Conservation (phyloP, 2,329 filamentous ascomycete species). For the Parastagonospora nodorum region DNA sequence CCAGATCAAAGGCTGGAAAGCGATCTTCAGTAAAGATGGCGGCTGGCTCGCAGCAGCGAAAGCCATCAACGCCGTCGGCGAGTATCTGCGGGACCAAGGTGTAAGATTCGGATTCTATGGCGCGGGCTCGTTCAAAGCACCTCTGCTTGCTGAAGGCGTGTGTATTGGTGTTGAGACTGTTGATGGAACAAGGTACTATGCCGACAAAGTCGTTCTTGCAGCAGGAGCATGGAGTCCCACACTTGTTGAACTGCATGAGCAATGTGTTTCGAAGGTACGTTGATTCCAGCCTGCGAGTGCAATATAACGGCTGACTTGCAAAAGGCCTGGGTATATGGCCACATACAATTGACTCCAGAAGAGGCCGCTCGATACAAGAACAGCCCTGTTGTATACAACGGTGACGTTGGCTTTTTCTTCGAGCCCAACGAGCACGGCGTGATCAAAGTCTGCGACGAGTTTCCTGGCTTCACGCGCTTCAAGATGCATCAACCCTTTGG, state of each 20-base stretch:
- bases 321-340: slow-evolving; percentile 59
- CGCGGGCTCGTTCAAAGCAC: slow-evolving; percentile 53
- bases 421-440: slow-evolving; percentile 54
- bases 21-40: slow-evolving; percentile 50
- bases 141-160: slow-evolving; percentile 45
- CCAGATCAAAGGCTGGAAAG: slow-evolving; percentile 55
- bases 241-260: slow-evolving; percentile 36
- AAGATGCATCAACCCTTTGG: slow-evolving; percentile 50
- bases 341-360: slow-evolving; percentile 55
- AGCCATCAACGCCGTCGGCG: slow-evolving; percentile 54
- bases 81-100: slow-evolving; percentile 44
- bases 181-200: slow-evolving; percentile 50
- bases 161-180: slow-evolving; percentile 51
- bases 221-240: slow-evolving; percentile 42
- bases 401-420: slow-evolving; percentile 56
- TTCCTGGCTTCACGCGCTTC: slow-evolving; percentile 55
- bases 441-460: slow-evolving; percentile 62
- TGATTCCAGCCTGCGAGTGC: slow-evolving; percentile 49
- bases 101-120: slow-evolving; percentile 51
- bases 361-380: slow-evolving; percentile 56
- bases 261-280: slow-evolving; percentile 60
- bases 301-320: slow-evolving; percentile 41
- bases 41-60: slow-evolving; percentile 56
- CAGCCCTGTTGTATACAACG: slow-evolving; percentile 61
- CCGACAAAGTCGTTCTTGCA: slow-evolving; percentile 53